These are phyloP conservation scores for Phytophthora citrophthora DNA, from an alignment of 352 stramenopile species.

Conservation along the genomic window DNA sequence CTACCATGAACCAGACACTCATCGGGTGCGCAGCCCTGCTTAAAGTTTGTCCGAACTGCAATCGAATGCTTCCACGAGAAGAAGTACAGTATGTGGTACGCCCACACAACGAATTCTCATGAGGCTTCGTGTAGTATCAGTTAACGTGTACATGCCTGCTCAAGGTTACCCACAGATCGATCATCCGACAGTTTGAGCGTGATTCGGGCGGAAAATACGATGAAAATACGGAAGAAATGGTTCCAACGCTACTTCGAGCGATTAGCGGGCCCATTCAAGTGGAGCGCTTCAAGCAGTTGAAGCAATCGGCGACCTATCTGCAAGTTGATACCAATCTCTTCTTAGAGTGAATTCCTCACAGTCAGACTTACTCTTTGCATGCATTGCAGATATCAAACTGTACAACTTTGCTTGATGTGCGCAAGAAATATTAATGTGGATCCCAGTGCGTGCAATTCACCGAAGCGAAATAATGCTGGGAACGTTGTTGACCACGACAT, in stretches of 20 bases:
- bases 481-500: not conserved
- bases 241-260: constrained; percentile 44
- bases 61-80: constrained; percentile 39
- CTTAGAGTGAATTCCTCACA: not conserved
- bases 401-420: constrained; percentile 49
- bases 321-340: constrained; percentile 21
- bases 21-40: constrained; percentile 41
- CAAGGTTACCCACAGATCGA: constrained; percentile 51
- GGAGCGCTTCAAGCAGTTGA: constrained; percentile 51
- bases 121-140: not conserved
- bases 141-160: not conserved
- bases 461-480: constrained; percentile 8
- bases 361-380: not conserved
- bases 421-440: constrained; percentile 35
- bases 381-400: constrained; percentile 46
- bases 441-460: not conserved
- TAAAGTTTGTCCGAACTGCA: constrained; percentile 52
- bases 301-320: constrained; percentile 46
- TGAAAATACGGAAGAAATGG: constrained; percentile 13
- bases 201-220: constrained; percentile 13
- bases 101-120: not conserved
- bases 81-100: constrained; percentile 57
- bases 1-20: constrained; percentile 15
- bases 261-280: constrained; percentile 39
- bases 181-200: constrained; percentile 46